phyloP scores from a whole-genome alignment of 805 yeast genomes.

The Spencermartinsiella europaea region DNA sequence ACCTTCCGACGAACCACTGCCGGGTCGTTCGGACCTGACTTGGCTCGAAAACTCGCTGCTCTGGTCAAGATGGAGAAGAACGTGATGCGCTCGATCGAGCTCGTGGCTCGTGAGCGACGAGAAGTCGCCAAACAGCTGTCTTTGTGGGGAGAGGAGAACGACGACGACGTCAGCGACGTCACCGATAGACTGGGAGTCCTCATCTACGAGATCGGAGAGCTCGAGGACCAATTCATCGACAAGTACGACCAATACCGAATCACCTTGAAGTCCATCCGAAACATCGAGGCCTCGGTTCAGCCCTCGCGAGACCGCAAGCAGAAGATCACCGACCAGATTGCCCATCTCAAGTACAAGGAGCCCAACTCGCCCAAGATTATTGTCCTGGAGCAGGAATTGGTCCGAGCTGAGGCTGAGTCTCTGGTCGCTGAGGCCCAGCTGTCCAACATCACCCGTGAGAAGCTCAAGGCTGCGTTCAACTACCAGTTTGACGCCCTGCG shows the following conservation, averaged over 20 bases:
- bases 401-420: slow-evolving; percentile 98
- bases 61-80: slow-evolving; percentile 95
- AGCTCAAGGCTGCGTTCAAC: slow-evolving; percentile 93
- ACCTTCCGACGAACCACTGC: slow-evolving; percentile 70
- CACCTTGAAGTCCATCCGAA: slow-evolving; percentile 88
- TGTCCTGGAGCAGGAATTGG: slow-evolving; percentile 95
- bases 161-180: slow-evolving; percentile 93
- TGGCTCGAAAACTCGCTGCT: slow-evolving; percentile 85
- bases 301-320: slow-evolving; percentile 98
- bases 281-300: slow-evolving; percentile 96
- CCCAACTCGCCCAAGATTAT: slow-evolving; percentile 95
- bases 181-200: slow-evolving; percentile 96
- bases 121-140: slow-evolving; percentile 97
- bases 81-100: slow-evolving; percentile 88
- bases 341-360: slow-evolving; percentile 96
- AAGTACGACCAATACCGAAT: slow-evolving; percentile 97
- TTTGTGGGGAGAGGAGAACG: slow-evolving; percentile 96
- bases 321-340: slow-evolving; percentile 95
- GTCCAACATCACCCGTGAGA: slow-evolving; percentile 96
- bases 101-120: slow-evolving; percentile 88
- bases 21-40: slow-evolving; percentile 90
- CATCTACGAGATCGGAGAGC: slow-evolving; percentile 93
- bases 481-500: slow-evolving; percentile 94
- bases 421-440: slow-evolving; percentile 98
- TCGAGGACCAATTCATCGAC: slow-evolving; percentile 97